Conservation (phyloP, 306 rosid species). For the Vicia faba region DNA sequence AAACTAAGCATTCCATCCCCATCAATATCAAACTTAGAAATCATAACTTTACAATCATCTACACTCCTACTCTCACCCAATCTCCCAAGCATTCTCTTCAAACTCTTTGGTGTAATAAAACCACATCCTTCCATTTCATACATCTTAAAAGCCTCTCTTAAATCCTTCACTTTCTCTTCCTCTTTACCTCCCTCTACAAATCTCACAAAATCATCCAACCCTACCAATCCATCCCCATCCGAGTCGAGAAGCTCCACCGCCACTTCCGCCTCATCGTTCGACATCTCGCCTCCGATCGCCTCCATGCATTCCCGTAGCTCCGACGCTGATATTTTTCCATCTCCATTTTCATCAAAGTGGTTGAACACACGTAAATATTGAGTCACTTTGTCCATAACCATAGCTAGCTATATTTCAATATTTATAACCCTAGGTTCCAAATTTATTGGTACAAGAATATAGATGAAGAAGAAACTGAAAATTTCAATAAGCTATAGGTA, state of each 20-base stretch:
- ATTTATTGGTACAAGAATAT: not conserved
- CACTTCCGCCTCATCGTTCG: conserved; percentile 44
- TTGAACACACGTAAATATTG: conserved; percentile 56
- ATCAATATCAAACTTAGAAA: conserved; percentile 61
- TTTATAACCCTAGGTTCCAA: not conserved
- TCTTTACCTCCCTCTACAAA: conserved; percentile 65
- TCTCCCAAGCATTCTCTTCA: conserved; percentile 57
- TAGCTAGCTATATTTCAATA: not conserved
- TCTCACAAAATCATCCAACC: conserved; percentile 61
- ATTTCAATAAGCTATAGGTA: not conserved
- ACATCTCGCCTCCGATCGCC: conserved; percentile 50
- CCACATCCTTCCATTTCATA: conserved; percentile 69
- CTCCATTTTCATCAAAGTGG: conserved; percentile 63
- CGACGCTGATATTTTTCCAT: conserved; percentile 53
- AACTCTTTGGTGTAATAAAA: conserved; percentile 64
- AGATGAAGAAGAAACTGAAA: not conserved
- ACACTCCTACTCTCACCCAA: conserved; percentile 61
- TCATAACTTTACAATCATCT: conserved; percentile 60
- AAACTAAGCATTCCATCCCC: conserved; percentile 77
- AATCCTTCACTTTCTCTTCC: conserved; percentile 60
- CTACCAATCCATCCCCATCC: conserved; percentile 61
- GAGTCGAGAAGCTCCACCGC: conserved; percentile 51
- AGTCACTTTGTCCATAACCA: conserved; percentile 46
- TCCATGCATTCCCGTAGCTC: conserved; percentile 59
- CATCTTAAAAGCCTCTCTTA: conserved; percentile 72